Conservation (phyloP, 2,329 filamentous ascomycete genomes). For the Botrytis paeoniae region DNA sequence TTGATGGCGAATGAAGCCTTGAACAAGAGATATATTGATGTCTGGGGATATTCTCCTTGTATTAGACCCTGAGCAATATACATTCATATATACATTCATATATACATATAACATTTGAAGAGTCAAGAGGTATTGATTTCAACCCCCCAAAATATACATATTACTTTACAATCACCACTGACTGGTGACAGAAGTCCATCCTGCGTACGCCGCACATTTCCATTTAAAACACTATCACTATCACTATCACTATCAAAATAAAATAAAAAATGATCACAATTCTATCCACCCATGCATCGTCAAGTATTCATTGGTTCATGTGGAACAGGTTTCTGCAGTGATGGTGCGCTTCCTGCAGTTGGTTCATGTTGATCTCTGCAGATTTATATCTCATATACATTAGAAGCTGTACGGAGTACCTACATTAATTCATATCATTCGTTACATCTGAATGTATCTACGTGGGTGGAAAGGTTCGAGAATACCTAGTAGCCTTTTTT, state of each 20-base stretch:
- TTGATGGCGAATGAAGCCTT: background rate
- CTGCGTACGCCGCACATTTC: background rate
- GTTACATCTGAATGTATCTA: background rate
- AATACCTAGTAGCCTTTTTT: background rate
- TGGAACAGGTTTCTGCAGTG: background rate
- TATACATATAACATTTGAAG: background rate
- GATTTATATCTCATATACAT: background rate
- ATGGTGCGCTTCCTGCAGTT: constrained; percentile 2
- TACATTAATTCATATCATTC: background rate
- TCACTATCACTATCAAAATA: background rate
- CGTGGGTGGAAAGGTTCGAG: background rate
- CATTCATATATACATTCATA: too few species aligned
- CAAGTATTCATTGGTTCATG: background rate
- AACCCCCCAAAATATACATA: too few species aligned
- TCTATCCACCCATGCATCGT: background rate
- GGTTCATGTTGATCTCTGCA: background rate
- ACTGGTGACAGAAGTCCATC: background rate
- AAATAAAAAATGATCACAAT: background rate
- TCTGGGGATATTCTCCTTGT: background rate
- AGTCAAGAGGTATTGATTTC: background rate
- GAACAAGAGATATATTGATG: background rate
- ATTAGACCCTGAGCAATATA: background rate
- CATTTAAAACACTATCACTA: background rate
- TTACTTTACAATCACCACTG: background rate
- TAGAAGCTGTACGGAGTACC: background rate